Percentiles rank a stretch among this genome's conserved stretches.
Evolutionary conservation across 225 moss, liverwort and hornwort genomes (phyloP).

Genomic region (Lunularia cruciata): DNA sequence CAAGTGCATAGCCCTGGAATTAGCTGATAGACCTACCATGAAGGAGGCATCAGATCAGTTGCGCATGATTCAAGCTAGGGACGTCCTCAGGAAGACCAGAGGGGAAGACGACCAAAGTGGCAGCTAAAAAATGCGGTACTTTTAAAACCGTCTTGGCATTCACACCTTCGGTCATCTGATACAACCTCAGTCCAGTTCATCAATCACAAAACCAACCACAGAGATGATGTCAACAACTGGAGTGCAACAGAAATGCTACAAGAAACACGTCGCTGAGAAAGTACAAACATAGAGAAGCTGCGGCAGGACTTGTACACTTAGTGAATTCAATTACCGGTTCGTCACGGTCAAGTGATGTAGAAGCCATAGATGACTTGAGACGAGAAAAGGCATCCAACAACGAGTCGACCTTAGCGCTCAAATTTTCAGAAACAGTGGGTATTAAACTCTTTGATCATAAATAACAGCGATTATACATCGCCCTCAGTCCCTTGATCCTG

Average conservation of each 20-base stretch:
- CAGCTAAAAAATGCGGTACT: not conserved
- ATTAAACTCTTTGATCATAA: not conserved
- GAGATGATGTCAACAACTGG: no score
- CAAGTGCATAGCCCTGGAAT: constrained; percentile 41
- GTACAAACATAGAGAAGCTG: no score
- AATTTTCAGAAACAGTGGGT: not conserved
- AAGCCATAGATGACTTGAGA: not conserved
- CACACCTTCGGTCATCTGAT: no score
- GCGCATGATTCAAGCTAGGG: constrained; percentile 44
- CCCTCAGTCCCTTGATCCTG: not conserved
- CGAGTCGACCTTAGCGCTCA: not conserved
- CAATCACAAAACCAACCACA: no score
- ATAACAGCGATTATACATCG: not conserved
- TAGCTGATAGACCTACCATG: constrained; percentile 31
- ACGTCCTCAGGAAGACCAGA: constrained; percentile 39
- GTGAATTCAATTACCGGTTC: no score
- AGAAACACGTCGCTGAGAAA: no score
- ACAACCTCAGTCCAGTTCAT: no score
- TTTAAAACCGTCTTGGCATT: no score
- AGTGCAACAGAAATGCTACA: no score
- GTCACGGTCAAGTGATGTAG: no score
- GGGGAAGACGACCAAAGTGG: constrained; percentile 26
- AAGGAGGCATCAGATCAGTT: constrained; percentile 38
- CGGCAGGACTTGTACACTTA: no score
- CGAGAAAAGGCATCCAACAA: not conserved